Percentiles rank a stretch among this genome's conserved stretches.
Evolutionary conservation across 139 green algal species (phyloP).

Genomic region (Spirogloea muscicola): DNA sequence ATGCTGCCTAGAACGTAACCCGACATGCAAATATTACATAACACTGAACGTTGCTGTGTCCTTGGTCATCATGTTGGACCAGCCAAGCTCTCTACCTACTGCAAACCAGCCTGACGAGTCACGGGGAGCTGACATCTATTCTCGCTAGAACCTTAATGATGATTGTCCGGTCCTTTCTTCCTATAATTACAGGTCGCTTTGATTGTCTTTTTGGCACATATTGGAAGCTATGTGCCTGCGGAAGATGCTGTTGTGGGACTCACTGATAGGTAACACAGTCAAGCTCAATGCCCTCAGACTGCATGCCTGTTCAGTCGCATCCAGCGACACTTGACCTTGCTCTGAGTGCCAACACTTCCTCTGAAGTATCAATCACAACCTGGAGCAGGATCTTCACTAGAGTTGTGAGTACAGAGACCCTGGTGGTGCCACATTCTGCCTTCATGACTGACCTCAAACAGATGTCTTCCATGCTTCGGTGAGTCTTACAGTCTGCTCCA

Average conservation of each 20-base stretch:
- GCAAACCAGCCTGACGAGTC: not conserved
- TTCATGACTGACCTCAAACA: slow-evolving; percentile 84
- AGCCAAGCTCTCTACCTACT: not conserved
- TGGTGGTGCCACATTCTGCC: slow-evolving; percentile 45
- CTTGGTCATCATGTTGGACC: not conserved
- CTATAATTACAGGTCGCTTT: slow-evolving; percentile 67
- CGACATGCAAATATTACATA: not conserved
- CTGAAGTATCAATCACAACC: not conserved
- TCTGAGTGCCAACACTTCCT: not conserved
- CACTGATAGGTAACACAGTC: slow-evolving; percentile 59
- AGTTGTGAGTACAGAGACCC: slow-evolving; percentile 48
- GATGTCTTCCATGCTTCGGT: slow-evolving; percentile 70
- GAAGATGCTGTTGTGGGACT: slow-evolving; percentile 62
- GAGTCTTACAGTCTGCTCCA: no score
- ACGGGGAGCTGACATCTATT: not conserved
- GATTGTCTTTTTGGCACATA: slow-evolving; percentile 80
- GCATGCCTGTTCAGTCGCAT: not conserved
- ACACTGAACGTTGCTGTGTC: not conserved
- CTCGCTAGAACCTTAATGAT: not conserved
- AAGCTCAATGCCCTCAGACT: not conserved
- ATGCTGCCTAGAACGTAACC: not conserved
- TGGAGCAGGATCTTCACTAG: slow-evolving; percentile 44
- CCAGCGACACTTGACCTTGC: not conserved
- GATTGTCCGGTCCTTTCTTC: not conserved
- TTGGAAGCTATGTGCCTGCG: slow-evolving; percentile 66